Base-by-base conservation (phyloP, 2,329 filamentous ascomycete species). In the Colletotrichum tamarilloi region DNA sequence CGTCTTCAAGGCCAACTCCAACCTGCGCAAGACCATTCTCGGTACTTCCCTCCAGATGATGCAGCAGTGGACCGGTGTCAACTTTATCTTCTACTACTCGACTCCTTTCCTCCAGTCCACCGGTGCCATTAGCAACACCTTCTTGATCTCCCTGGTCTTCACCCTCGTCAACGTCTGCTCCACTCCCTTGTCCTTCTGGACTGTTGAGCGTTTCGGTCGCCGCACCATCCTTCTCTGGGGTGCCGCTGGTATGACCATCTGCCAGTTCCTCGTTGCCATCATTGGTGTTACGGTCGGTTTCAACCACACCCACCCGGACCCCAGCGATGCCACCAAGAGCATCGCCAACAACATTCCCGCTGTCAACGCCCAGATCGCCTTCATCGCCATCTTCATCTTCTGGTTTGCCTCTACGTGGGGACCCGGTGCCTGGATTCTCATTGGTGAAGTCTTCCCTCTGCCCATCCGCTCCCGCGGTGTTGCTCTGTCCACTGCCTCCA, bases 311-410 rank as follows among this genome's bases (percentile, higher is more conserved):
- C 83, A 87, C 79, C 76, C 80, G 1, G 83, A 90, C 65, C 38
- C 87, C 73, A 80, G 78, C 26, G 80, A 87, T 60, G 78, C 84
- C 0, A 76, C 76, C 35, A 77, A 76, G 24, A 81, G 79, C 24
- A 82, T 86, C 8, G 86, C 86, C 78, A 65, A 88, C 84, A 90
- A 92, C 82, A 84, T 87, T 74, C 76, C 85, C 2, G 92, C 91
- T 42, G 88, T 89, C 78, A 87, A 89, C 77, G 90, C 93, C 62
- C 92, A 95, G 88, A 95, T 97, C 76, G 91, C 94, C 74, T 97
- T 97, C 86, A 97, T 97, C 80, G 93, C 92, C 85, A 92, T 97
- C 86, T 97, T 95, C 89, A 95, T 97, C 87, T 95, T 94, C 89
- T 96, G 93, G 89, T 97, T 97, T 82, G 95, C 95, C 73, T 92